These are phyloP conservation scores for Brassica juncea DNA, from an alignment of 345 rosid genomes.

Conservation along the genomic window DNA sequence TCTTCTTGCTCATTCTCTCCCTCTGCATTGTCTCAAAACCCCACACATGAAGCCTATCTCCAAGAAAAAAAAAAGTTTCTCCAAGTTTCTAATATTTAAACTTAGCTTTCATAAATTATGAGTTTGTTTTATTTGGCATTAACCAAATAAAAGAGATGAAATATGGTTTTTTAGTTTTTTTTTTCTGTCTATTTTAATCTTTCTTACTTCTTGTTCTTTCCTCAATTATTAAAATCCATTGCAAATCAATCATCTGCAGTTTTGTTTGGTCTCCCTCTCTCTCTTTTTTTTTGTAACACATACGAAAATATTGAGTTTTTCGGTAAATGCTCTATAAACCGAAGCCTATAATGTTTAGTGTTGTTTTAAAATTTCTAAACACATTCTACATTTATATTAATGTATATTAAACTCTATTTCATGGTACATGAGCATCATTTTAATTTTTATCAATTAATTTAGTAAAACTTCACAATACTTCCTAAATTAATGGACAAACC, in stretches of 20 bases:
- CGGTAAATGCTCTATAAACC: no score
- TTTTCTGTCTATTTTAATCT: not conserved
- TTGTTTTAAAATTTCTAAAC: no score
- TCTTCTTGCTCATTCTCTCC: slow-evolving; percentile 42
- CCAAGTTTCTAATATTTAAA: not conserved
- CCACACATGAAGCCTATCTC: slow-evolving; percentile 25
- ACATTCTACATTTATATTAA: no score
- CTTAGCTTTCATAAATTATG: not conserved
- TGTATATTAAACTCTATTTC: no score
- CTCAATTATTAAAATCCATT: slow-evolving; percentile 19
- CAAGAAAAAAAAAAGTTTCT: not conserved
- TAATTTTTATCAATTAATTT: no score
- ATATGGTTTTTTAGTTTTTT: slow-evolving; percentile 29
- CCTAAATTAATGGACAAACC: no score
- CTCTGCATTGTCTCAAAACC: slow-evolving; percentile 33
- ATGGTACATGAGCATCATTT: no score
- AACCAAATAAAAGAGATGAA: slow-evolving; percentile 16
- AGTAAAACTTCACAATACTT: no score
- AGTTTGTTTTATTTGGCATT: slow-evolving; percentile 6
- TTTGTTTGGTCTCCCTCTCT: slow-evolving; percentile 32
- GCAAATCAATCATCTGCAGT: slow-evolving; percentile 22
- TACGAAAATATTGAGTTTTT: no score
- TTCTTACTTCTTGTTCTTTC: not conserved
- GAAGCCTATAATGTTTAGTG: no score
- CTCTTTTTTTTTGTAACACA: not conserved